Percentiles rank a stretch among this genome's conserved stretches.
phyloP scores from a whole-genome alignment of 192 early-diverging fungal species.

The Oehlia diaphana region DNA sequence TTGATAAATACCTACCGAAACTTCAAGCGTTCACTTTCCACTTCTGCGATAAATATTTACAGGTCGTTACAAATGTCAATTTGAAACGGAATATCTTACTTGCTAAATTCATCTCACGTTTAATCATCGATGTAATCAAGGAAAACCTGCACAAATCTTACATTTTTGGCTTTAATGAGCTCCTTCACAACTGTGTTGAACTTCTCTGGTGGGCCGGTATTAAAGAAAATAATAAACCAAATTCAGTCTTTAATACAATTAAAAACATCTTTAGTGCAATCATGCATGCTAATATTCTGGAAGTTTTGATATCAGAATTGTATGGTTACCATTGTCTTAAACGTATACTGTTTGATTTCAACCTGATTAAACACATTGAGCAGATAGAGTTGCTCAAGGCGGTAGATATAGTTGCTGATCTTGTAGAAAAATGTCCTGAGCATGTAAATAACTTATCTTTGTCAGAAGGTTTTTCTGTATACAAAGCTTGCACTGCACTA shows the following conservation, averaged over 20 bases:
- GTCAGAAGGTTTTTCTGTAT: not conserved
- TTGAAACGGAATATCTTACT: not conserved
- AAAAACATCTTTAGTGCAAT: not conserved
- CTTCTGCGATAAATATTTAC: not conserved
- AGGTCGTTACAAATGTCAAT: not conserved
- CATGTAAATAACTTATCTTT: not conserved
- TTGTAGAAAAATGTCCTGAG: conserved; percentile 12
- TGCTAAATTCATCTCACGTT: not conserved
- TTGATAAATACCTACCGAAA: not conserved
- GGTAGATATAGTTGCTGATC: not conserved
- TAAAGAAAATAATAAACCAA: not conserved
- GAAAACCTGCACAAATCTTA: not conserved
- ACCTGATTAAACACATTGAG: not conserved
- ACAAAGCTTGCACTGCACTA: conserved; percentile 8
- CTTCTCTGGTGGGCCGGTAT: not conserved
- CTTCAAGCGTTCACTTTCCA: not conserved
- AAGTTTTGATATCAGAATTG: not conserved
- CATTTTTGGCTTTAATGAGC: not conserved
- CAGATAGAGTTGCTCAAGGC: not conserved
- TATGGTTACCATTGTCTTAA: not conserved
- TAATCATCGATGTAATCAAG: not conserved
- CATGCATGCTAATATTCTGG: not conserved
- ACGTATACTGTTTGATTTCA: not conserved
- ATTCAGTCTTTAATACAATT: not conserved
- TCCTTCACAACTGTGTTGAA: not conserved